Evolutionary conservation across 768 basidiomycete species (phyloP).

Genomic region (Lanmaoa pseudosensibilis): DNA sequence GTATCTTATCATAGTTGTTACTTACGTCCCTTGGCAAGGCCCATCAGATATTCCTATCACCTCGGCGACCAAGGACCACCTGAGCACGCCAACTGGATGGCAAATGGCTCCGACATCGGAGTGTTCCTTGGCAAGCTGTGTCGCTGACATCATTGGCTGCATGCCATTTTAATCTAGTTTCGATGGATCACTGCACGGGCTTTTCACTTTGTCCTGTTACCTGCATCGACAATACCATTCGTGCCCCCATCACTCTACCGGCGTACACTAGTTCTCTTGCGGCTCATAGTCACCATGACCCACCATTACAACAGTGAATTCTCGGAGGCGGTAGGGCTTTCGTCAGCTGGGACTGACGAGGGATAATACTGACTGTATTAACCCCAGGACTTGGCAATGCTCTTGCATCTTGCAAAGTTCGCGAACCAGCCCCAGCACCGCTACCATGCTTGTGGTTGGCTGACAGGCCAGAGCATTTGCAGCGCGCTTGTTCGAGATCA

Average conservation of each 20-base stretch:
- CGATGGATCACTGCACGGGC: too few relatives aligned
- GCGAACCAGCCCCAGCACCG: slow-evolving; percentile 1
- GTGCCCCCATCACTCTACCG: background rate
- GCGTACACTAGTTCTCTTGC: background rate
- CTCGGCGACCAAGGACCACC: too few relatives aligned
- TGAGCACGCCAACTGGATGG: too few relatives aligned
- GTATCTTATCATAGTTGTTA: background rate
- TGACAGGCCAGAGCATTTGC: background rate
- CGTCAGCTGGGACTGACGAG: background rate
- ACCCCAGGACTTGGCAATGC: slow-evolving; percentile 6
- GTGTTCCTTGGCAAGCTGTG: too few relatives aligned
- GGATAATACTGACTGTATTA: background rate
- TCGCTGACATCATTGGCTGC: too few relatives aligned
- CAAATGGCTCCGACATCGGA: too few relatives aligned
- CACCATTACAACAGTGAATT: slow-evolving; percentile 8
- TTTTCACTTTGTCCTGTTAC: too few relatives aligned
- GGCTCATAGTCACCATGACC: background rate
- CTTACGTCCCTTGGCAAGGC: background rate
- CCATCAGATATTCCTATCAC: too few relatives aligned
- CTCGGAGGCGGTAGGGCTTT: slow-evolving; percentile 10
- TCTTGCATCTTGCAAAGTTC: background rate
- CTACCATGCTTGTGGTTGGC: slow-evolving; percentile 21
- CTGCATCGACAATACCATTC: slow-evolving; percentile 6
- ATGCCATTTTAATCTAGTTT: too few relatives aligned
- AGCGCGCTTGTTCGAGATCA: background rate